Percentiles rank a stretch among this genome's conserved stretches.
These are phyloP conservation scores for Picochlorum sp. DNA, from an alignment of 139 green algal species.

Conservation along the genomic window DNA sequence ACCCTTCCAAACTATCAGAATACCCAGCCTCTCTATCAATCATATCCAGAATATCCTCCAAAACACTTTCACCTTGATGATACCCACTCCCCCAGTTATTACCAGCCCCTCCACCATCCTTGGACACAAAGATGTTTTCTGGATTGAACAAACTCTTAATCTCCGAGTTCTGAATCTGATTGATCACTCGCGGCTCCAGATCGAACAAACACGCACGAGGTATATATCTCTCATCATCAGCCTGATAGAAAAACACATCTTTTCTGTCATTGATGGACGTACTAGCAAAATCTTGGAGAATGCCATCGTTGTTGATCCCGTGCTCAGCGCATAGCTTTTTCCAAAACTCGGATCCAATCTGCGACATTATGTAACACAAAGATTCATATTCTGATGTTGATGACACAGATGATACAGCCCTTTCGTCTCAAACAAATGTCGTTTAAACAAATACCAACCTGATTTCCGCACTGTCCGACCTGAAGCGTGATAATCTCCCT, in stretches of 20 bases:
- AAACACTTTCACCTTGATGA: constrained; percentile 74
- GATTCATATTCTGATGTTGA: no score
- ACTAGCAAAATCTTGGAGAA: constrained; percentile 75
- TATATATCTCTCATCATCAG: constrained; percentile 97
- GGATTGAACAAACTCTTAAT: constrained; percentile 95
- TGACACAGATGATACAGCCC: no score
- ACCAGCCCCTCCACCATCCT: constrained; percentile 90
- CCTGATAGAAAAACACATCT: constrained; percentile 99
- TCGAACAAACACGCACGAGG: constrained; percentile 92
- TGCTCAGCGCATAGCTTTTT: constrained; percentile 90
- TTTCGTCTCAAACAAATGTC: no score
- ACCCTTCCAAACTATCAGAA: constrained; percentile 93
- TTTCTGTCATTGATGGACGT: constrained; percentile 72
- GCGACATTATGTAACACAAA: background rate
- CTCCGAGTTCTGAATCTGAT: constrained; percentile 90
- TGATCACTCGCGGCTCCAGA: constrained; percentile 95
- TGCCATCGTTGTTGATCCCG: constrained; percentile 93
- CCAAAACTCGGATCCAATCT: constrained; percentile 96
- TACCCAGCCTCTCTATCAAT: constrained; percentile 98
- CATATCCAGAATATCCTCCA: constrained; percentile 98
- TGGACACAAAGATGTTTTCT: constrained; percentile 93
- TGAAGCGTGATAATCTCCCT: constrained; percentile 96
- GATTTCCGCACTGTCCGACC: constrained; percentile 97
- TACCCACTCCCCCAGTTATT: constrained; percentile 99
- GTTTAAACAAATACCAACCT: constrained; percentile 34